These are phyloP conservation scores for Podospora sp. DNA, from an alignment of 495 filamentous ascomycete species.

Conservation along the genomic window DNA sequence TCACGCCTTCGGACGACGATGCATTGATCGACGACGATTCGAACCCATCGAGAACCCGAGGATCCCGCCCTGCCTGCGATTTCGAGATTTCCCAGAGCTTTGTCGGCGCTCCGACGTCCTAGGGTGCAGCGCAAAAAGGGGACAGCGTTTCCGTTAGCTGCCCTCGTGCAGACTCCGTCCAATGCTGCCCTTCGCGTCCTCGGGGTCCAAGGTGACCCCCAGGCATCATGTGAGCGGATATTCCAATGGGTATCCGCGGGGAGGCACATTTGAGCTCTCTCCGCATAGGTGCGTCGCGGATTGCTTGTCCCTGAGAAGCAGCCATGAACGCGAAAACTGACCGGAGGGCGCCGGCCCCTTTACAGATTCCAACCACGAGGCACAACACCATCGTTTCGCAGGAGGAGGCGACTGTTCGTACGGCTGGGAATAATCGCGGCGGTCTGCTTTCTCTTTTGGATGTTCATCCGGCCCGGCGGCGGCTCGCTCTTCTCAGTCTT, in stretches of 20 bases:
- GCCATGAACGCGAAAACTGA: neutral
- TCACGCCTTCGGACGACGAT: constrained; percentile 26
- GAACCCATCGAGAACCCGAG: constrained; percentile 4
- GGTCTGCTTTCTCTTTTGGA: constrained; percentile 58
- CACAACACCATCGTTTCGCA: constrained; percentile 69
- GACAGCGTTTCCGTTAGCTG: constrained; percentile 18
- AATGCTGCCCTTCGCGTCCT: constrained; percentile 49
- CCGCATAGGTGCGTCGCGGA: constrained; percentile 71
- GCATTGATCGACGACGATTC: constrained; percentile 29
- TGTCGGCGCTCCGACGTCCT: constrained; percentile 19
- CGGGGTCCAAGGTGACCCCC: constrained; percentile 58
- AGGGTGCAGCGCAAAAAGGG: constrained; percentile 22
- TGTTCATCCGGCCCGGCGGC: constrained; percentile 66
- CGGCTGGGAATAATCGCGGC: constrained; percentile 58
- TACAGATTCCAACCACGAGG: constrained; percentile 83
- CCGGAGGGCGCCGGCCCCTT: neutral
- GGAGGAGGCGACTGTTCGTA: constrained; percentile 72
- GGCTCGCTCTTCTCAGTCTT: constrained; percentile 67
- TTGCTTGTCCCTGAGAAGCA: neutral
- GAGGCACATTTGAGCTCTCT: constrained; percentile 78
- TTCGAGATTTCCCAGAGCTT: neutral
- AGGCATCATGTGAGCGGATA: constrained; percentile 66
- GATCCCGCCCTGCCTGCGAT: constrained; percentile 6
- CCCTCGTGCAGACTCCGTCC: constrained; percentile 21
- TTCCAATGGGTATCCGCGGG: constrained; percentile 76